Percentiles rank a stretch among this genome's conserved stretches.
Conservation (phyloP, 345 rosid species). For the Lepidium didymum region DNA sequence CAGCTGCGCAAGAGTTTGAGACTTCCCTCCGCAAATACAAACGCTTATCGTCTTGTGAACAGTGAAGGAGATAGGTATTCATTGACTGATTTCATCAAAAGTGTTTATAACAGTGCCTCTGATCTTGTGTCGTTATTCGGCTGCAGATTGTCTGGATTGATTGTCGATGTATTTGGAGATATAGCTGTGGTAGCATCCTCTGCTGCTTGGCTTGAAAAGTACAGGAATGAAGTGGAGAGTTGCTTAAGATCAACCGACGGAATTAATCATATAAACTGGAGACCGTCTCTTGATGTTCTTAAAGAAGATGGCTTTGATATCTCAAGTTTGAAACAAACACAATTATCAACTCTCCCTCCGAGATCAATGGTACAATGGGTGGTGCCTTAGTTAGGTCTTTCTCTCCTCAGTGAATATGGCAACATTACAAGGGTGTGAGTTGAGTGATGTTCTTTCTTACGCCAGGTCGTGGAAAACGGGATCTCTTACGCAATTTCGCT, state of each 20-base stretch:
- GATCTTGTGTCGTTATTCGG: not conserved
- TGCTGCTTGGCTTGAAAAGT: slow-evolving; percentile 95
- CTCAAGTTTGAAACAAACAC: slow-evolving; percentile 36
- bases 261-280: slow-evolving; percentile 72
- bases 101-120: not conserved
- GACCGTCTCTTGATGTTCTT: slow-evolving; percentile 78
- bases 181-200: slow-evolving; percentile 90
- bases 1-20: slow-evolving; percentile 55
- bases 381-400: not conserved
- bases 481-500: slow-evolving; percentile 60
- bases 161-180: slow-evolving; percentile 86
- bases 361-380: slow-evolving; percentile 55
- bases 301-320: slow-evolving; percentile 82
- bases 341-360: slow-evolving; percentile 41
- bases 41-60: slow-evolving; percentile 78
- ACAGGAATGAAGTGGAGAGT: slow-evolving; percentile 53
- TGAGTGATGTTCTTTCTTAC: not conserved
- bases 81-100: not conserved
- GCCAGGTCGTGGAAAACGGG: slow-evolving; percentile 71
- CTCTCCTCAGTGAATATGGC: not conserved
- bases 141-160: slow-evolving; percentile 77
- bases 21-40: slow-evolving; percentile 61
- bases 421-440: not conserved
- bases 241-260: slow-evolving; percentile 48
- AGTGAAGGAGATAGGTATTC: slow-evolving; percentile 90